phyloP scores from a whole-genome alignment of 1,284 basidiomycete species.

The Boletellus deceptivus region DNA sequence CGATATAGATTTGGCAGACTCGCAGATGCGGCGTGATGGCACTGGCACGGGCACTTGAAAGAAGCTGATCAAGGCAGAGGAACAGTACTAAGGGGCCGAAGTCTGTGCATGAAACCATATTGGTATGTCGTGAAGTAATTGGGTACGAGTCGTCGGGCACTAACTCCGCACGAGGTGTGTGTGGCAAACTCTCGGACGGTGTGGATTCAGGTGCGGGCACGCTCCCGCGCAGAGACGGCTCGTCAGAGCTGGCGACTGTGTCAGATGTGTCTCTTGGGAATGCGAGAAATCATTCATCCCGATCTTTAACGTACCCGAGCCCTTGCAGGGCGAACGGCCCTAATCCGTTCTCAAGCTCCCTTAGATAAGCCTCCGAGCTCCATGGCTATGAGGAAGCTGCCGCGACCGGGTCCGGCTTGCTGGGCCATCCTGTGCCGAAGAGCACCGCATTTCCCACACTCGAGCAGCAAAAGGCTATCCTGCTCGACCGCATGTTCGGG shows the following conservation, averaged over 20 bases:
- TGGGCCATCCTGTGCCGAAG: slow-evolving; percentile 10
- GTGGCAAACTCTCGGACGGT: slow-evolving; percentile 25
- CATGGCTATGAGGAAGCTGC: slow-evolving; percentile 18
- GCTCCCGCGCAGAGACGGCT: slow-evolving; percentile 9
- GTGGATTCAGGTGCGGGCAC: slow-evolving; percentile 26
- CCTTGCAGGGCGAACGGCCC: neutral
- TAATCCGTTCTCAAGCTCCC: slow-evolving; percentile 19
- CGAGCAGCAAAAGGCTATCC: too few relatives aligned
- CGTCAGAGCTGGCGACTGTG: slow-evolving; percentile 8
- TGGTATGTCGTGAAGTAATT: slow-evolving; percentile 32
- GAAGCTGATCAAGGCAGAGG: slow-evolving; percentile 19
- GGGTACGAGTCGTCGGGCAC: slow-evolving; percentile 28
- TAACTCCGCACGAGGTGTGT: slow-evolving; percentile 33
- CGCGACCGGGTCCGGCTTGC: slow-evolving; percentile 16
- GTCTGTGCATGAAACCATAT: slow-evolving; percentile 37
- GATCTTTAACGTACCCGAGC: slow-evolving; percentile 20
- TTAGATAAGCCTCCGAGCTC: slow-evolving; percentile 33
- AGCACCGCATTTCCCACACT: neutral
- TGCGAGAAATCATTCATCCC: slow-evolving; percentile 15
- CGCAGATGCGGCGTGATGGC: slow-evolving; percentile 34
- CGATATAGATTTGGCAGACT: slow-evolving; percentile 31
- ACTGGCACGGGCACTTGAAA: slow-evolving; percentile 30
- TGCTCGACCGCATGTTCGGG: slow-evolving; percentile 11
- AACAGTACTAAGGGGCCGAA: slow-evolving; percentile 28
- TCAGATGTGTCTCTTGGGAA: slow-evolving; percentile 20